Conservation (phyloP, 140 eudicot genomes). For the Ambrosia hybrid region DNA sequence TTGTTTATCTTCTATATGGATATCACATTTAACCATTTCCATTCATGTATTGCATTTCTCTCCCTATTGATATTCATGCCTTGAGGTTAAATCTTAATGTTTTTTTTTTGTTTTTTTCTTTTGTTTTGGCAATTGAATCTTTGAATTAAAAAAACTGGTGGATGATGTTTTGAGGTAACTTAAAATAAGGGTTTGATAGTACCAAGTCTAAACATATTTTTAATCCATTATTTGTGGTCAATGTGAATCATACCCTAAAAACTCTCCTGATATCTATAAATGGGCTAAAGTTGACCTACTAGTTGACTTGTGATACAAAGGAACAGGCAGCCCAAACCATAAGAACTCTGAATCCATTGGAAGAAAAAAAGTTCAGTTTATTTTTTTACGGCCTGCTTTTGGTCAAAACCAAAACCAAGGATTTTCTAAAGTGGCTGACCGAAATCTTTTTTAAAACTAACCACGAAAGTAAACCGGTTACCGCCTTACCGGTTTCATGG, state of each 20-base stretch:
- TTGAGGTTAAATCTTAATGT: slow-evolving; percentile 23
- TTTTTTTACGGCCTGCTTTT: too few species aligned
- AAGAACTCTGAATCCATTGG: too few species aligned
- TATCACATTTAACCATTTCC: slow-evolving; percentile 25
- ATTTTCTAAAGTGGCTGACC: too few species aligned
- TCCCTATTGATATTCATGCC: slow-evolving; percentile 25
- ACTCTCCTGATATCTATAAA: slow-evolving; percentile 6
- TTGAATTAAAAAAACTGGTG: slow-evolving; percentile 21
- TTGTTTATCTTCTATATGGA: slow-evolving; percentile 18
- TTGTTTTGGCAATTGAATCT: slow-evolving; percentile 21
- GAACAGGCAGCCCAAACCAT: not conserved
- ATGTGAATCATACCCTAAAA: slow-evolving; percentile 18
- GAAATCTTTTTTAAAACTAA: too few species aligned
- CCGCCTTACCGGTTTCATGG: too few species aligned
- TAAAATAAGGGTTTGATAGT: slow-evolving; percentile 25
- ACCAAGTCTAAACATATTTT: slow-evolving; percentile 17
- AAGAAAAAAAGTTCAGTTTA: too few species aligned
- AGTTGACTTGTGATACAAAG: slow-evolving; percentile 9
- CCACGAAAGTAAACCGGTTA: too few species aligned
- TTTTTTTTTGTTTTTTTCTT: slow-evolving; percentile 24
- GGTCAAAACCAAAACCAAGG: too few species aligned
- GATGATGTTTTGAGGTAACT: slow-evolving; percentile 26
- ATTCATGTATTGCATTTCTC: slow-evolving; percentile 3
- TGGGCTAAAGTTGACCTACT: slow-evolving; percentile 13
- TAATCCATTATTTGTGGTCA: slow-evolving; percentile 10